Base-by-base conservation (phyloP, 805 yeast genomes). In the Wickerhamiella siamensis region DNA sequence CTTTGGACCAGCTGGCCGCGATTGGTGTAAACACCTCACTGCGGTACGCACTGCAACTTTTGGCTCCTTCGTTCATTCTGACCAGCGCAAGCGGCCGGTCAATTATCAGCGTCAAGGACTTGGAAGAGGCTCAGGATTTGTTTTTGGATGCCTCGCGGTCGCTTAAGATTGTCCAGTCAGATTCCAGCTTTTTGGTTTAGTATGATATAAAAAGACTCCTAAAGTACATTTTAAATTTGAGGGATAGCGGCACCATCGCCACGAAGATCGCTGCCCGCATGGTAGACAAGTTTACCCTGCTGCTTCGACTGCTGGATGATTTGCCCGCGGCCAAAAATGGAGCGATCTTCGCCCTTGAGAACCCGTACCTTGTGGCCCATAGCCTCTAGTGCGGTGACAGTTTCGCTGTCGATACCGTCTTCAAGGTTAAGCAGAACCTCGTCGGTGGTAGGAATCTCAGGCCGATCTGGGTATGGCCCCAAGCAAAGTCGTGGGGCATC, bases 121-220 rank as follows among this genome's bases (percentile, higher is more conserved):
- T 88, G 33, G 88, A 81, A 51, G 94, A 86, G 62, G 81, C 93
- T 49, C 79, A 82, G 60, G 58, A 68, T 31, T 68, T 88, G 56
- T 88, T 88, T 62, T 66, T 91, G 58, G 97, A 88, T 61, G 83
- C 91, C 24, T 73, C 75, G 47, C 72, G 96, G 57, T 79, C 91
- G 39, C 78, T 84, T 32, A 70, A 71, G 51, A 75, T 83, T 42
- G 69, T 87, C 55, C 74, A 74, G 57, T 65, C 61, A 10, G 45
- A 31, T 20, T 24, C 33, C 20, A 19, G 21, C 26, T 40, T 33
- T 36, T 18, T 39, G 35, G 24, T 9, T 17, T 15, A 34, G 9
- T 14, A 5, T 15, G 20, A 15, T 37, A 22, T 24, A 24, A 24
- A 8, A 8, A 8, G n/a, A n/a, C n/a, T n/a, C n/a, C n/a, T n/a